Base-by-base conservation (phyloP, 441 rosid genomes). In the Bocquillonia castaneifolia region DNA sequence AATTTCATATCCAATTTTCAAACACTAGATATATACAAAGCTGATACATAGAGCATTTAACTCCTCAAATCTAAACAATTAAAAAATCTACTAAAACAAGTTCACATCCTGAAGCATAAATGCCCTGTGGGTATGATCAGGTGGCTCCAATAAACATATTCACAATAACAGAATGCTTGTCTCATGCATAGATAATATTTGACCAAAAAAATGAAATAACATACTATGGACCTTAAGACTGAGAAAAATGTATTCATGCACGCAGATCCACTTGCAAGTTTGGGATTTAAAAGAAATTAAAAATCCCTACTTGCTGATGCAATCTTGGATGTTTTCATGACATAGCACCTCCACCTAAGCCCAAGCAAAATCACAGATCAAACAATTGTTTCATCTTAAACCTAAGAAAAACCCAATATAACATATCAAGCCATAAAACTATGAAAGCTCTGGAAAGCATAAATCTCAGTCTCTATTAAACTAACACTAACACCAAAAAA, bases 351-450 rank as follows among this genome's bases (percentile, higher is more conserved):
- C 63, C 56, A 20, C 25, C 71, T 42, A 51, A 4, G 70, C 66
- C 42, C 61, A 72, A 40, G 17, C 45, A 17, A 65, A 20, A 60
- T 31, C 44, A 59, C 23, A 51, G 71, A 66, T 59, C 66, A 18
- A 50, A 66, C 17, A 67, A 25, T 15, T 10, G 36, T 42, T 53
- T 29, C 63, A 44, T 36, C 40, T n/a, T 40, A 53, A 28, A 67
- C 37, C 36, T 20, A 51, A 20, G n/a, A 29, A 3, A 39, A 52
- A 51, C 18, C 36, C 53, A 52, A 34, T 48, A 17, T 18, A 6
- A 3, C 34, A 47, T 31, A 15, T 31, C 29, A 40, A 32, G 32
- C 40, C 40, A 52, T 31, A 52, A 22, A 20, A 69, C 5, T 14
- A 3, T 32, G 0, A 31, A 14, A 39, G 10, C 25, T 29, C 54